phyloP scores from a whole-genome alignment of 2,329 filamentous ascomycete genomes.

The Colletotrichum phormii region DNA sequence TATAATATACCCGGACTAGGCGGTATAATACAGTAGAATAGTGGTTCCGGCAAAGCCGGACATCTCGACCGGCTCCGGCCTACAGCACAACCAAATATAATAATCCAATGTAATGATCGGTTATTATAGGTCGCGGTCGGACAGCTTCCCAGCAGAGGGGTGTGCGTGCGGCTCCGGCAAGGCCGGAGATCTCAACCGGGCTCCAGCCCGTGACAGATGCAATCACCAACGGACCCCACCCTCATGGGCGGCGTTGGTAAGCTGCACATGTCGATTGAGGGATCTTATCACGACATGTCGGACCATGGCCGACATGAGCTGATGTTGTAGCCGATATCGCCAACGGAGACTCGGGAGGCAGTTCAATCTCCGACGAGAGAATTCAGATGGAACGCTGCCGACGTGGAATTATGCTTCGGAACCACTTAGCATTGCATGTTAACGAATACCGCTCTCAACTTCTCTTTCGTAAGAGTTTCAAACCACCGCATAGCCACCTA shows the following conservation, averaged over 20 bases:
- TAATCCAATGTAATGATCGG: too few relatives aligned
- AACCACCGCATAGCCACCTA: accelerated
- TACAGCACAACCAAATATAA: too few relatives aligned
- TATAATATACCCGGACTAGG: too few relatives aligned
- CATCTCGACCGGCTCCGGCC: too few relatives aligned
- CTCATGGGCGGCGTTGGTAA: neutral
- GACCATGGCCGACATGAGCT: neutral
- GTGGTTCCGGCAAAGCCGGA: too few relatives aligned
- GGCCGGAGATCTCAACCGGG: too few relatives aligned
- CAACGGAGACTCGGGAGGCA: neutral
- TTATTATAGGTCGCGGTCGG: too few relatives aligned
- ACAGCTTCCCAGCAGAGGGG: too few relatives aligned
- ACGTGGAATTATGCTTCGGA: neutral
- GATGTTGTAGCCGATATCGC: neutral
- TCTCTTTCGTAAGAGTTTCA: neutral
- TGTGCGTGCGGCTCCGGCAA: too few relatives aligned
- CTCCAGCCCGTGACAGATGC: too few relatives aligned
- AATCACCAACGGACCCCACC: neutral
- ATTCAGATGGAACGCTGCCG: neutral
- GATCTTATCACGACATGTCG: neutral
- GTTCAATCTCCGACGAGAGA: neutral
- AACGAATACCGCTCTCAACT: neutral
- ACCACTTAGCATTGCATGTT: neutral
- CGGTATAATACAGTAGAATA: too few relatives aligned
- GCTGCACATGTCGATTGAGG: neutral